Evolutionary conservation across 73 alveolate species (phyloP).

Genomic region (Diophrys appendiculata): DNA sequence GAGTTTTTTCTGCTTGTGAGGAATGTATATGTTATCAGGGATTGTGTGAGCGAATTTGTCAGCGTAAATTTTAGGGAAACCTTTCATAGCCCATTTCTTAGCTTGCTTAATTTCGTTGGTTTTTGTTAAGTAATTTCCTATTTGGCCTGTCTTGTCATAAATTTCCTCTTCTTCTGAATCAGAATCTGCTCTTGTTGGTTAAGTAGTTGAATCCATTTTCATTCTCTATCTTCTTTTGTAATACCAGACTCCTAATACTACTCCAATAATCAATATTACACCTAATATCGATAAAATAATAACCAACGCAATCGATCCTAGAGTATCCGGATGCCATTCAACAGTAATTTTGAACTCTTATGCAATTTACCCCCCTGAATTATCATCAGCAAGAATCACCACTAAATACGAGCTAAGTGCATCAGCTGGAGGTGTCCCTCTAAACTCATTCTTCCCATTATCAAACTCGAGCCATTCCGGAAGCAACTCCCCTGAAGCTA

Average conservation of each 20-base stretch:
- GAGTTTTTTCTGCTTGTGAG: background rate
- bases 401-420: background rate
- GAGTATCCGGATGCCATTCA: background rate
- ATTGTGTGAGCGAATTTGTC: background rate
- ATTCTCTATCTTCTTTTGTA: background rate
- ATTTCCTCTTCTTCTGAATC: slow-evolving; percentile 1
- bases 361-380: background rate
- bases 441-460: background rate
- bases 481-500: no score
- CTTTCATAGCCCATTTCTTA: slow-evolving; percentile 2
- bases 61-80: background rate
- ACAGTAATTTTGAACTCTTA: background rate
- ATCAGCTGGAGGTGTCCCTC: background rate
- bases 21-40: background rate
- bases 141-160: background rate
- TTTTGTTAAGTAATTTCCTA: background rate
- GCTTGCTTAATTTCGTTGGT: background rate
- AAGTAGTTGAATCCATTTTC: background rate
- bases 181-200: background rate
- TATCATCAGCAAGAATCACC: background rate
- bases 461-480: slow-evolving; percentile 4
- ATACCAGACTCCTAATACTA: background rate
- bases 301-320: background rate
- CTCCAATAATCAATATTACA: background rate
- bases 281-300: background rate